Base-by-base conservation (phyloP, 768 basidiomycete genomes). In the Suillus alpinus region DNA sequence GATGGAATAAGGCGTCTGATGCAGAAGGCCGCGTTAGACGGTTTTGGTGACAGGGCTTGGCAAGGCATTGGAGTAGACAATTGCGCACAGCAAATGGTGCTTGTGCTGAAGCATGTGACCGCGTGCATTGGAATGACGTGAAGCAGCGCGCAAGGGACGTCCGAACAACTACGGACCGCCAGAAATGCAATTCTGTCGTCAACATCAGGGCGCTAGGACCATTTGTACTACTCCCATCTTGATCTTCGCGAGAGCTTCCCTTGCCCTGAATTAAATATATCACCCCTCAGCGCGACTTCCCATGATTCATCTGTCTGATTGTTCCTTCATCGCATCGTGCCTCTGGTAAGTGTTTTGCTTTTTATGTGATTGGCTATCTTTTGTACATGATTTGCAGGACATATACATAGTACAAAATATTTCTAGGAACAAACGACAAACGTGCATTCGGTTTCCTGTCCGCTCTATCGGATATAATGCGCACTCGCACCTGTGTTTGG, bases 1-100 rank as follows among this genome's bases (percentile, higher is more conserved):
- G n/a, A n/a, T n/a, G n/a, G n/a, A n/a, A n/a, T n/a, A n/a, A n/a
- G n/a, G n/a, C n/a, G 5, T 51, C 50, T 13, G 50, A 32, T 29
- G 43, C 57, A 10, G 20, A 50, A 2, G 44, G 14, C 29, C 29
- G 34, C 18, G 12, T 12, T 34, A 40, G 20, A 59, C 29, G 20
- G 47, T 59, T 29, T 37, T 61, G 23, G 58, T 61, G 60, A 61
- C 44, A 31, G 57, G 60, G 3, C 26, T 61, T 12, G 60, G 60
- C 18, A 61, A 4, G 60, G 60, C 7, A 40, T 39, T 6, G 57
- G 60, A 26, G n/a, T 14, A 4, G 57, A 58, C 26, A 44, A 46
- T 5, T 61, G 57, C n/a, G 57, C 60, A 18, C 55, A 47, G 36
- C 60, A 61, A 43, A 61, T 58, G 32, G 18, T 47, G 29, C 58